phyloP scores from a whole-genome alignment of 306 rosid genomes.

The Vachellia pachyceras region DNA sequence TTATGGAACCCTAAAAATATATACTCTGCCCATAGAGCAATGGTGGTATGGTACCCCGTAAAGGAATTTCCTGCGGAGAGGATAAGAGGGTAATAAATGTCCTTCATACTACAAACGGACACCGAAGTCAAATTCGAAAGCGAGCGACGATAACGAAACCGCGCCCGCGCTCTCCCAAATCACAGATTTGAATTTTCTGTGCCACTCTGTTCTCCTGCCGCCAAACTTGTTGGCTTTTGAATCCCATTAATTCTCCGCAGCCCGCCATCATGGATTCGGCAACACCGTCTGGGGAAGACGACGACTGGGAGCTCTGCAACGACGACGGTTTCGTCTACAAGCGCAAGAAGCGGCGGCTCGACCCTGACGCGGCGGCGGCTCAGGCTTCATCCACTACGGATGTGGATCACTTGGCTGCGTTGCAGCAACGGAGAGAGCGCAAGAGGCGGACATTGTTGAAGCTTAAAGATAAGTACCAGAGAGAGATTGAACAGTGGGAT shows the following conservation, averaged over 20 bases:
- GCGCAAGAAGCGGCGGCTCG: constrained; percentile 60
- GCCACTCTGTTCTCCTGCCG: background rate
- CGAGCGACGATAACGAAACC: background rate
- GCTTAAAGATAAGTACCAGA: constrained; percentile 56
- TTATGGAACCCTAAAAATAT: too few relatives aligned
- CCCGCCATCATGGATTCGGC: constrained; percentile 46
- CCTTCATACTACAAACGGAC: background rate
- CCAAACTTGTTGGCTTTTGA: background rate
- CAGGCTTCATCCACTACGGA: background rate
- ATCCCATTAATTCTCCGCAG: constrained; percentile 19
- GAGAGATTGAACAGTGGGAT: constrained; percentile 73
- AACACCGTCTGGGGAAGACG: constrained; percentile 37
- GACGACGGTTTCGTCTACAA: constrained; percentile 83
- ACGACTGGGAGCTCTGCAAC: constrained; percentile 71
- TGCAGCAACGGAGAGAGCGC: constrained; percentile 52
- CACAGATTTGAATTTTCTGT: background rate
- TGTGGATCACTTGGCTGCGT: constrained; percentile 42
- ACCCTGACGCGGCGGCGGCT: constrained; percentile 23
- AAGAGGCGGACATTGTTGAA: constrained; percentile 61
- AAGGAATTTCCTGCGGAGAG: too few relatives aligned
- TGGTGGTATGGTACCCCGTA: too few relatives aligned
- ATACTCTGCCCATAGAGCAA: too few relatives aligned
- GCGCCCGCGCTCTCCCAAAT: constrained; percentile 14
- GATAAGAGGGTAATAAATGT: background rate
- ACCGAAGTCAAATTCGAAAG: background rate